Conservation (phyloP, 2,329 filamentous ascomycete genomes). For the Dothiorella sarmentorum region DNA sequence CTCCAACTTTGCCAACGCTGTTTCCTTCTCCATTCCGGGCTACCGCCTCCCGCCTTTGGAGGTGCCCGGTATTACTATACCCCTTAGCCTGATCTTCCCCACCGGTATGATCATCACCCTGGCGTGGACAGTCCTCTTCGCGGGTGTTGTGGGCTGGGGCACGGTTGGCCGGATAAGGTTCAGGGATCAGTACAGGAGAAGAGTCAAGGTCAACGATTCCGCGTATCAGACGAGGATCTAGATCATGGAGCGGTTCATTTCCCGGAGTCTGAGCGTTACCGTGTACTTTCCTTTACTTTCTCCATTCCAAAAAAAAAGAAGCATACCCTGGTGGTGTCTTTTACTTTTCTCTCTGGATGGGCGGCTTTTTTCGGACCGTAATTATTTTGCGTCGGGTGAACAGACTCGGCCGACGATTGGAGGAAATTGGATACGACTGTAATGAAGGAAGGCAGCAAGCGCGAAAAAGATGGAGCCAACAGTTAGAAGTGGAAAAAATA, state of each 20-base stretch:
- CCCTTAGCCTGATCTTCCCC: conserved; percentile 55
- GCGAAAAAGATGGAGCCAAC: no score
- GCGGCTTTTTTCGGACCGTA: not conserved
- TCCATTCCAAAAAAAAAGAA: conserved; percentile 1
- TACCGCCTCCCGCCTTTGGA: conserved; percentile 52
- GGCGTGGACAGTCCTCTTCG: conserved; percentile 56
- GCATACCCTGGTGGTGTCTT: conserved; percentile 7
- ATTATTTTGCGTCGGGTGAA: not conserved
- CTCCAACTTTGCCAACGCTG: conserved; percentile 39
- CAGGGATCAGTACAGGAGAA: conserved; percentile 59
- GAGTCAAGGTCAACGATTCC: conserved; percentile 42
- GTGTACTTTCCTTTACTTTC: not conserved
- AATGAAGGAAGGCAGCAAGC: not conserved
- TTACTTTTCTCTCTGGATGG: not conserved
- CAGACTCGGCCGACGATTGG: not conserved
- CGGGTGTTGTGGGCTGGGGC: conserved; percentile 59
- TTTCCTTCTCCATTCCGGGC: conserved; percentile 63
- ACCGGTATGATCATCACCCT: conserved; percentile 65
- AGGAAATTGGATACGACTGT: not conserved
- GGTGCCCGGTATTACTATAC: conserved; percentile 4
- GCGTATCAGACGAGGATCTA: not conserved
- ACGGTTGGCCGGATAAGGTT: conserved; percentile 65
- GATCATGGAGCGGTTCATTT: not conserved
- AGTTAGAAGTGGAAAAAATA: not conserved
- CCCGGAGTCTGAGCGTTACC: not conserved